Percentiles rank a stretch among this genome's conserved stretches.
phyloP scores from a whole-genome alignment of 352 stramenopile genomes.

The Phytophthora capsici region DNA sequence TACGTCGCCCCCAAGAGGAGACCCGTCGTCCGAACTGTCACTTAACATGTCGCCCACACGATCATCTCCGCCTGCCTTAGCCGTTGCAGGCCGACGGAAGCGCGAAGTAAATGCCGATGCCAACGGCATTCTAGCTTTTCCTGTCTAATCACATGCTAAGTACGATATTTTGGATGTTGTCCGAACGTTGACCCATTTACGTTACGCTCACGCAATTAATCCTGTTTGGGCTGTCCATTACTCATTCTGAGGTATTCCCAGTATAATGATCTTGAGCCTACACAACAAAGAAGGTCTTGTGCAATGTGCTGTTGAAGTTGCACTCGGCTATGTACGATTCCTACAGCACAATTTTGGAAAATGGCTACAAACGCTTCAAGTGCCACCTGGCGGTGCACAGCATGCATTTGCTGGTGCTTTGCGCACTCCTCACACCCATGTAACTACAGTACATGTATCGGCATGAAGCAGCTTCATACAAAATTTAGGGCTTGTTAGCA shows the following conservation, averaged over 20 bases:
- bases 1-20: slow-evolving; percentile 24
- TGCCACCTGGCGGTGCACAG: slow-evolving; percentile 4
- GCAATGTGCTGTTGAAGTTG: slow-evolving; percentile 19
- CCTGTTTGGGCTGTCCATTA: too few species aligned
- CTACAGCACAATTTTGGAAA: slow-evolving; percentile 1
- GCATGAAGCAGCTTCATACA: background rate
- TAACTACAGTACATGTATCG: background rate
- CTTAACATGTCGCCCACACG: slow-evolving; percentile 66
- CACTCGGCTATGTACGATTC: background rate
- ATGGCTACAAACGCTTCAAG: slow-evolving; percentile 14
- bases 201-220: too few species aligned
- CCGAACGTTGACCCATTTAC: too few species aligned
- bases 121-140: too few species aligned
- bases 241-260: too few species aligned
- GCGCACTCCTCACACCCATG: background rate
- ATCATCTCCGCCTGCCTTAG: slow-evolving; percentile 26
- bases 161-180: too few species aligned
- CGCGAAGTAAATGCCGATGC: slow-evolving; percentile 35
- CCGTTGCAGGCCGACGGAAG: slow-evolving; percentile 33
- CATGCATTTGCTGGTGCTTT: background rate
- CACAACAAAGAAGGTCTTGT: too few species aligned
- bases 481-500: slow-evolving; percentile 2
- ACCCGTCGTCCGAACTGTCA: slow-evolving; percentile 62
- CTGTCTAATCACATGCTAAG: too few species aligned
- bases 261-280: too few species aligned